Percentiles rank a stretch among this genome's conserved stretches.
Conservation (phyloP, 176 grass and related monocot genomes). For the Oryza meridionalis region DNA sequence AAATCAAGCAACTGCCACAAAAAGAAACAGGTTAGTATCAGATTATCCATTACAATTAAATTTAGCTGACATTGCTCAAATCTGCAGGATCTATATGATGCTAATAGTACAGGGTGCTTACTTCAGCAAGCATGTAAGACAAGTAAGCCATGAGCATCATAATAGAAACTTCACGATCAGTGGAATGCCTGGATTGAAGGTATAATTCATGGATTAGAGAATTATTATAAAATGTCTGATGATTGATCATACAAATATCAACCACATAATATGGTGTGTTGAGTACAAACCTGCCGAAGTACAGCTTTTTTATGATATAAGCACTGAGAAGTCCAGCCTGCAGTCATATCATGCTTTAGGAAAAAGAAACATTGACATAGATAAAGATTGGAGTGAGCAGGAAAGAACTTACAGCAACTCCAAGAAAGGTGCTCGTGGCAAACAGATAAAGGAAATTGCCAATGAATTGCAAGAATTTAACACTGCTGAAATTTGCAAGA, state of each 20-base stretch:
- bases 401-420: conserved; percentile 76
- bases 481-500: conserved; percentile 47
- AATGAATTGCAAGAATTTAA: conserved; percentile 56
- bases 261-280: conserved; percentile 21
- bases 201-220: conserved; percentile 22
- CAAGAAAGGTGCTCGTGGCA: conserved; percentile 74
- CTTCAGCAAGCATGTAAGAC: conserved; percentile 95
- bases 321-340: conserved; percentile 92
- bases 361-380: conserved; percentile 1
- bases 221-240: background rate
- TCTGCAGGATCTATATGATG: conserved; percentile 18
- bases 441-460: conserved; percentile 83
- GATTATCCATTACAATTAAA: background rate
- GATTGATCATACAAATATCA: conserved; percentile 8
- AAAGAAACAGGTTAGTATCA: conserved; percentile 36
- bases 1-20: conserved; percentile 77
- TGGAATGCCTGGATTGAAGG: conserved; percentile 70
- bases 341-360: conserved; percentile 32
- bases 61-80: conserved; percentile 3
- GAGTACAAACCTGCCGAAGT: conserved; percentile 84
- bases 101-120: conserved; percentile 46
- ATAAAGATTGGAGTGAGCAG: background rate
- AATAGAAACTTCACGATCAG: conserved; percentile 93
- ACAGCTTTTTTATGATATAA: conserved; percentile 87
- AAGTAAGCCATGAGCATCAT: conserved; percentile 99